These are phyloP conservation scores for Chytriomyces hyalinus DNA, from an alignment of 192 early-diverging fungal genomes.

Conservation along the genomic window DNA sequence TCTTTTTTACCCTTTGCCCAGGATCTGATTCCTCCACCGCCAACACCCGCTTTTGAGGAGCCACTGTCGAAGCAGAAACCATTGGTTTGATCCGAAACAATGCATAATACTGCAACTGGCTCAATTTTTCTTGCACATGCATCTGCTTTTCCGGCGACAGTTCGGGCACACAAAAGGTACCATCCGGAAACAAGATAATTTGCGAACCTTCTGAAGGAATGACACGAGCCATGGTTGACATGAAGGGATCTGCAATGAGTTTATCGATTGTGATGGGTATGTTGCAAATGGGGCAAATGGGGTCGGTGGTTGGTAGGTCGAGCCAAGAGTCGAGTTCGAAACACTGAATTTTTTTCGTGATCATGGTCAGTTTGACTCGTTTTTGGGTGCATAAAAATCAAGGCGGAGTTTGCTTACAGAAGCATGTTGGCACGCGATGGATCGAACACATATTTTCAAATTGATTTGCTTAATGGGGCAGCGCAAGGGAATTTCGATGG, in stretches of 20 bases:
- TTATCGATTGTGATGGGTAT: background rate
- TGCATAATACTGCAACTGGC: too few species aligned
- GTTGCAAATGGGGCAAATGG: conserved; percentile 2
- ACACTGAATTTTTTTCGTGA: conserved; percentile 43
- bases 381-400: too few species aligned
- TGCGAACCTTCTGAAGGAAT: background rate
- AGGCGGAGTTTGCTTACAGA: background rate
- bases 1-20: too few species aligned
- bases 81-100: too few species aligned
- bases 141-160: background rate
- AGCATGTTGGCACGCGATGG: background rate
- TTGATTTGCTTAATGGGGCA: conserved; percentile 65
- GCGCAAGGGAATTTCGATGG: conserved; percentile 57
- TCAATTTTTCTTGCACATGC: background rate
- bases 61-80: too few species aligned
- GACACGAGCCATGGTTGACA: background rate
- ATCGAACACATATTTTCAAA: conserved; percentile 28
- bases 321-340: conserved; percentile 67
- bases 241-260: background rate
- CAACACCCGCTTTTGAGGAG: too few species aligned
- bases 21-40: too few species aligned
- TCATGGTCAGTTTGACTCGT: conserved; percentile 56
- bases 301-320: background rate
- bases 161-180: background rate
- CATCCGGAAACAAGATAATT: background rate